phyloP scores from a whole-genome alignment of 331 rosid genomes.

The Quercus lobata region DNA sequence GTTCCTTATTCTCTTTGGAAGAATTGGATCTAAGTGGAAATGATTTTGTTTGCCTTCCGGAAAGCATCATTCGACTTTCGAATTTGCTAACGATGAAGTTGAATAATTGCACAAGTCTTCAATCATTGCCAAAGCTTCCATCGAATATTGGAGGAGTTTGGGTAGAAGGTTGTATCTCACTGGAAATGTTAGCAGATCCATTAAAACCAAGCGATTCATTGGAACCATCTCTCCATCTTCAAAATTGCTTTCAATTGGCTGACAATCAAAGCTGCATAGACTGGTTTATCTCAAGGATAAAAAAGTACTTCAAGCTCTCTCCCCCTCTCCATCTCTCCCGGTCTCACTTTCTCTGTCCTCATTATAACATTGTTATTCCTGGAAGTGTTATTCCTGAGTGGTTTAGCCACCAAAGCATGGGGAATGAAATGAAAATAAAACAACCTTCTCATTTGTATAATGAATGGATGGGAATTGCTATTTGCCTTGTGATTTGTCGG shows the following conservation, averaged over 20 bases:
- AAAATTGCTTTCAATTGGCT: no score
- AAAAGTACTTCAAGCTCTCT: no score
- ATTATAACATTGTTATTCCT: slow-evolving; percentile 7
- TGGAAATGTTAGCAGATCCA: not conserved
- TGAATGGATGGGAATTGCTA: not conserved
- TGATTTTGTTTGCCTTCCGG: slow-evolving; percentile 3
- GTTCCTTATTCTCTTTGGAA: no score
- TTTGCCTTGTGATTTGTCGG: not conserved
- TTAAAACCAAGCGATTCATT: not conserved
- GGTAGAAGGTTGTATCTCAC: not conserved
- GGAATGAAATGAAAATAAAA: no score
- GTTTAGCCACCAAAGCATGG: not conserved
- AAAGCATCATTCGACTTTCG: slow-evolving; percentile 7
- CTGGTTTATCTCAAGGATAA: no score
- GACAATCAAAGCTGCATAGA: no score
- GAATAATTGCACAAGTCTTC: slow-evolving; percentile 9
- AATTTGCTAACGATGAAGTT: not conserved
- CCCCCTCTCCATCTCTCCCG: no score
- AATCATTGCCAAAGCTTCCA: not conserved
- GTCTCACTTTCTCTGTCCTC: no score
- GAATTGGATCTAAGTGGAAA: rapidly evolving
- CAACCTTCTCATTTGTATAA: not conserved
- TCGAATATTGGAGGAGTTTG: not conserved
- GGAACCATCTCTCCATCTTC: rapidly evolving
- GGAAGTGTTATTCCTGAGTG: not conserved